These are phyloP conservation scores for Taphrina pruni DNA, from an alignment of 1,139 yeast genomes.

Conservation along the genomic window DNA sequence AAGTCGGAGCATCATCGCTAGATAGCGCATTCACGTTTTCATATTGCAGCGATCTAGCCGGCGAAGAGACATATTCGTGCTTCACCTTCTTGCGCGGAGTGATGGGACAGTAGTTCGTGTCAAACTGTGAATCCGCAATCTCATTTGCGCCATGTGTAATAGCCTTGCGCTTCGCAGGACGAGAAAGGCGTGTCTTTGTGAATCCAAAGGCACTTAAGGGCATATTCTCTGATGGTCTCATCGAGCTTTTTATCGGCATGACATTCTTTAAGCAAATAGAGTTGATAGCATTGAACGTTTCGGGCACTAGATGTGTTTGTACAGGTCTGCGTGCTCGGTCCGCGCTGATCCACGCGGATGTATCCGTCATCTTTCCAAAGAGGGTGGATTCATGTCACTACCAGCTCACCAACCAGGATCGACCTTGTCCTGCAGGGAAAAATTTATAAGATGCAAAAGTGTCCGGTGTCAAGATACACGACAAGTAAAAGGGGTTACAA, in stretches of 20 bases:
- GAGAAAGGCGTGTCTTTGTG: neutral
- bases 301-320: conserved; percentile 1
- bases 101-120: neutral
- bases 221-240: neutral
- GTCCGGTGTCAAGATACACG: too few species aligned
- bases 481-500: too few species aligned
- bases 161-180: neutral
- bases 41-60: neutral
- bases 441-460: too few species aligned
- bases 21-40: neutral
- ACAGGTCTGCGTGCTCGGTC: neutral
- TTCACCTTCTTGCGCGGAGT: conserved; percentile 3
- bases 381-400: neutral
- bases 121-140: conserved; percentile 7
- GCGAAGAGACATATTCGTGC: neutral
- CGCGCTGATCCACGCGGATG: conserved; percentile 10
- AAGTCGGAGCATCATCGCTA: conserved; percentile 4
- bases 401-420: too few species aligned
- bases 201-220: conserved; percentile 1
- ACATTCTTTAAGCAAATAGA: neutral
- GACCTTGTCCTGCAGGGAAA: too few species aligned
- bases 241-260: neutral
- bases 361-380: neutral
- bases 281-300: neutral
- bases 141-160: too few species aligned